A percentile compares a stretch with the other conserved stretches of the same genome.
These are phyloP conservation scores for Wickerhamiella qilinensis DNA, from an alignment of 805 yeast genomes.

Conservation along the genomic window DNA sequence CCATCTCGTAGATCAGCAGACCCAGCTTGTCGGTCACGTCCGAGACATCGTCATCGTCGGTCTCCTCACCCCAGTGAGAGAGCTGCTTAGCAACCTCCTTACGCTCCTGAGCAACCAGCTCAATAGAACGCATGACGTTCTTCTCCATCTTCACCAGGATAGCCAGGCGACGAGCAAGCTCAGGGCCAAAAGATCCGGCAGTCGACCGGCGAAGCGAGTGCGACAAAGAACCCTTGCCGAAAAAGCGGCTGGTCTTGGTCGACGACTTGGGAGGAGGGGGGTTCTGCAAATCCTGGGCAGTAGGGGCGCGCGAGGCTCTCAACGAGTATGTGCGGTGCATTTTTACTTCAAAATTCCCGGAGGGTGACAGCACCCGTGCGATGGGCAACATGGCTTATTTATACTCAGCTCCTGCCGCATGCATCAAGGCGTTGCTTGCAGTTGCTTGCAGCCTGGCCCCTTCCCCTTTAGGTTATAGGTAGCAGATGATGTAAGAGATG, in stretches of 20 bases:
- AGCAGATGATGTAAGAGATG: constrained; percentile 2
- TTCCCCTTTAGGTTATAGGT: constrained; percentile 4
- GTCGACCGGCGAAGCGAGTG: constrained; percentile 49
- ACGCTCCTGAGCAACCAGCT: constrained; percentile 84
- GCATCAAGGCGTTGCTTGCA: constrained; percentile 6
- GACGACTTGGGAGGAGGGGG: constrained; percentile 94
- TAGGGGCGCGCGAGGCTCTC: constrained; percentile 91
- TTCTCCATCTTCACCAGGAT: constrained; percentile 92
- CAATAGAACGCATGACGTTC: constrained; percentile 85
- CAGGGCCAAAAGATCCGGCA: constrained; percentile 91
- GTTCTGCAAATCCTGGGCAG: constrained; percentile 84
- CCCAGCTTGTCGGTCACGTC: constrained; percentile 97
- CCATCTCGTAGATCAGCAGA: constrained; percentile 86
- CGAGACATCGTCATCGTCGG: constrained; percentile 86
- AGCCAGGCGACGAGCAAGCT: constrained; percentile 79
- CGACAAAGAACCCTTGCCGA: constrained; percentile 54
- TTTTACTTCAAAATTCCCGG: constrained; percentile 4
- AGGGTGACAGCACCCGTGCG: constrained; percentile 2
- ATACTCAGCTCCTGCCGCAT: constrained; percentile 5
- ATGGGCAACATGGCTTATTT: constrained; percentile 6
- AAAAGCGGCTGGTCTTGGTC: constrained; percentile 69
- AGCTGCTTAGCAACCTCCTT: constrained; percentile 94
- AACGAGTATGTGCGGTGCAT: constrained; percentile 99
- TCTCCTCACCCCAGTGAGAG: constrained; percentile 91
- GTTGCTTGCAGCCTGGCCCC: constrained; percentile 6